phyloP scores from a whole-genome alignment of 192 early-diverging fungal species.

The Entomortierella chlamydospora region DNA sequence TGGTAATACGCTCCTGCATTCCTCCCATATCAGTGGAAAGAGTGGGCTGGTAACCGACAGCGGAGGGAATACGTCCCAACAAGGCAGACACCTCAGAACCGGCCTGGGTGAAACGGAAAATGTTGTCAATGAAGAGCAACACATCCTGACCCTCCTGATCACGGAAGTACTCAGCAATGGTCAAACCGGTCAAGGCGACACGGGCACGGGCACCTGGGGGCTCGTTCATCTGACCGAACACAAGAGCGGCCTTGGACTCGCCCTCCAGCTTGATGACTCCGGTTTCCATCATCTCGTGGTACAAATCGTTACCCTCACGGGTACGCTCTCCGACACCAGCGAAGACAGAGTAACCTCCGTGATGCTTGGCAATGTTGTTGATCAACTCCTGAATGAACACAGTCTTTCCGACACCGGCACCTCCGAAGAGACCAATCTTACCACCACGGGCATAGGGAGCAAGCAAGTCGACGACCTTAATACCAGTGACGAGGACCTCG shows the following conservation, averaged over 20 bases:
- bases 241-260: conserved; percentile 93
- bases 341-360: conserved; percentile 99
- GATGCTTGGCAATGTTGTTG: conserved; percentile 99
- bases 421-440: conserved; percentile 99
- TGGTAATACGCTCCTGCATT: conserved; percentile 99
- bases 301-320: conserved; percentile 99
- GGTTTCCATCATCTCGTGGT: conserved; percentile 97
- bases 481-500: conserved; percentile 96
- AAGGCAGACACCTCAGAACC: conserved; percentile 99
- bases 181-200: conserved; percentile 97
- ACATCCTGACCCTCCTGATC: conserved; percentile 99
- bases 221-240: conserved; percentile 99
- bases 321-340: conserved; percentile 99
- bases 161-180: conserved; percentile 99
- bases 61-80: conserved; percentile 98
- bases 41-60: conserved; percentile 99
- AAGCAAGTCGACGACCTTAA: conserved; percentile 98
- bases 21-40: conserved; percentile 99
- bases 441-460: conserved; percentile 97
- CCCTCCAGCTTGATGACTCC: conserved; percentile 98
- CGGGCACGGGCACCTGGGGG: conserved; percentile 98
- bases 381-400: conserved; percentile 99
- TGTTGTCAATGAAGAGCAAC: conserved; percentile 99
- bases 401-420: conserved; percentile 99
- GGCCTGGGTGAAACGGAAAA: conserved; percentile 99